phyloP scores from a whole-genome alignment of 2,329 filamentous ascomycete genomes.

The Pseudocercospora crystallina region DNA sequence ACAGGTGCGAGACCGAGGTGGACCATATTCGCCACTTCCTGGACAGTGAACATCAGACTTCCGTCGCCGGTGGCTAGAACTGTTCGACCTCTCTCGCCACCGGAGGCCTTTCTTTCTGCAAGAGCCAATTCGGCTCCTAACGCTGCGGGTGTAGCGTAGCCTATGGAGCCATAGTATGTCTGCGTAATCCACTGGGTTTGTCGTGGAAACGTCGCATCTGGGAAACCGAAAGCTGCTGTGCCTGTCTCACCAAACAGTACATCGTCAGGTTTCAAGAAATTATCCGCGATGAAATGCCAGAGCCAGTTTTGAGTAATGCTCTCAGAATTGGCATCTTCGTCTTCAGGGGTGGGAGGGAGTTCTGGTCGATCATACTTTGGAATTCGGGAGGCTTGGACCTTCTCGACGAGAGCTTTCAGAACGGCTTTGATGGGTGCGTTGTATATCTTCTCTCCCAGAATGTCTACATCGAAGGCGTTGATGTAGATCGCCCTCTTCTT shows the following conservation, averaged over 20 bases:
- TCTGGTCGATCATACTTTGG: conserved; percentile 8
- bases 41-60: conserved; percentile 52
- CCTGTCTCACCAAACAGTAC: conserved; percentile 85
- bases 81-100: conserved; percentile 39
- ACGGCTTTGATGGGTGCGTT: conserved; percentile 13
- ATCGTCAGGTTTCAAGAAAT: conserved; percentile 50
- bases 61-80: conserved; percentile 47
- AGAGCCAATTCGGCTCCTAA: conserved; percentile 75
- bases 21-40: conserved; percentile 66
- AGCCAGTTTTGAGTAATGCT: conserved; percentile 6
- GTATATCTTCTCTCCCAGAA: conserved; percentile 29
- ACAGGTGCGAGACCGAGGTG: conserved; percentile 36
- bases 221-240: conserved; percentile 84
- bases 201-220: conserved; percentile 75
- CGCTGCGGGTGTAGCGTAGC: conserved; percentile 62
- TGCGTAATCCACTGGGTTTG: conserved; percentile 76
- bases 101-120: conserved; percentile 53
- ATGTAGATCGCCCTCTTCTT: conserved; percentile 38
- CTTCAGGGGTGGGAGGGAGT: neutral
- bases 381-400: too few species aligned
- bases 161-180: conserved; percentile 70
- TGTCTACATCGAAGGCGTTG: conserved; percentile 33
- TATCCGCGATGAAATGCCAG: conserved; percentile 4
- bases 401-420: conserved; percentile 5
- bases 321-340: neutral